A percentile compares a stretch with the other conserved stretches of the same genome.
Conservation (phyloP, 768 basidiomycete species). For the Chalciporus chontae region DNA sequence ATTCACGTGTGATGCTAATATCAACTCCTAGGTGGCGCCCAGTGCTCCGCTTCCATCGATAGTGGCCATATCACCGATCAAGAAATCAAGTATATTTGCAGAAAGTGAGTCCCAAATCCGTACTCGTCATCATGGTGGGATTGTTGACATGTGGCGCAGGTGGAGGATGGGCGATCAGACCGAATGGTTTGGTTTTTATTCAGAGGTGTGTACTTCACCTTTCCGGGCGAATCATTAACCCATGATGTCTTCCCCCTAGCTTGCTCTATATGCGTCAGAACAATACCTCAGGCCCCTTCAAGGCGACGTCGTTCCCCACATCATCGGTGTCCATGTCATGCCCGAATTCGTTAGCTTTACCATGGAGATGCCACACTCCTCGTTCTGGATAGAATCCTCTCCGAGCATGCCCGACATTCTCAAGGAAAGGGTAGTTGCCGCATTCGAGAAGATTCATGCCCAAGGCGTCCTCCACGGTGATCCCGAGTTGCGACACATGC, state of each 20-base stretch:
- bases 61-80: constrained; percentile 27
- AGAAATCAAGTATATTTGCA: constrained; percentile 34
- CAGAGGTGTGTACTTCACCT: constrained; percentile 31
- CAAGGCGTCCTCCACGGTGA: constrained; percentile 48
- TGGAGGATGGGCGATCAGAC: constrained; percentile 31
- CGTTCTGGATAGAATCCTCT: constrained; percentile 62
- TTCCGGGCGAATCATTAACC: constrained; percentile 9
- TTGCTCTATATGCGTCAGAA: constrained; percentile 47
- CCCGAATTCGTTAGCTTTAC: constrained; percentile 38
- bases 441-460: constrained; percentile 47
- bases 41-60: constrained; percentile 37
- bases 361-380: constrained; percentile 54
- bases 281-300: constrained; percentile 48
- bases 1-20: constrained; percentile 1
- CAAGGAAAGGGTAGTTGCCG: constrained; percentile 50
- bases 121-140: not conserved
- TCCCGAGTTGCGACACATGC: constrained; percentile 47
- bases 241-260: constrained; percentile 31
- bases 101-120: constrained; percentile 28
- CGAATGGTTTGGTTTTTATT: constrained; percentile 39
- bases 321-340: constrained; percentile 48
- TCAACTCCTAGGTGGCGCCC: constrained; percentile 29
- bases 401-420: constrained; percentile 51
- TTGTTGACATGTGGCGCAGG: constrained; percentile 18
- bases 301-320: constrained; percentile 47